A percentile compares a stretch with the other conserved stretches of the same genome.
Evolutionary conservation across 164 flowering plant genomes (phyloP).

Genomic region (Litsea cubeba): DNA sequence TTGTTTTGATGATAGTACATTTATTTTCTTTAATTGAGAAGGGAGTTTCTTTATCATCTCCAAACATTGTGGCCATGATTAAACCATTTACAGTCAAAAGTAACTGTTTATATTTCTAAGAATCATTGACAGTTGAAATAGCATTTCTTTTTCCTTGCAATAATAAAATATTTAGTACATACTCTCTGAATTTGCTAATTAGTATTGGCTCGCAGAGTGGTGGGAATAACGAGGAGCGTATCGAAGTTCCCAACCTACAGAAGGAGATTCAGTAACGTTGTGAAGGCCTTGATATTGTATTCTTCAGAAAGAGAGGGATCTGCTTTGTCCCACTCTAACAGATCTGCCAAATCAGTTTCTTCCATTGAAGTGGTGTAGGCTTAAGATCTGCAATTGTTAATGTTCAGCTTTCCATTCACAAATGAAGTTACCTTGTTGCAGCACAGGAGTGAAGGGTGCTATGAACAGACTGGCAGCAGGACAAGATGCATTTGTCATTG

Average conservation of each 20-base stretch:
- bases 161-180: not conserved
- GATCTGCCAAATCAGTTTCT: constrained; percentile 22
- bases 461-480: not conserved
- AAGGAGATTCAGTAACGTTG: constrained; percentile 56
- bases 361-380: constrained; percentile 21
- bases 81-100: too few species aligned
- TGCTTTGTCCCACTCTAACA: constrained; percentile 15
- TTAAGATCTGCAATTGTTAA: not conserved
- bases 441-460: not conserved
- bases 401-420: not conserved
- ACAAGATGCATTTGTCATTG: not conserved
- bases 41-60: too few species aligned
- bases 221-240: constrained; percentile 58
- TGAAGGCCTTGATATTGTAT: constrained; percentile 46
- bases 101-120: too few species aligned
- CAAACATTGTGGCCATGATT: too few species aligned
- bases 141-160: not conserved
- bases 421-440: not conserved
- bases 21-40: too few species aligned
- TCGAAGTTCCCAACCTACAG: constrained; percentile 82
- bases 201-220: constrained; percentile 47
- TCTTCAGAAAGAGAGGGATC: constrained; percentile 28
- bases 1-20: too few species aligned
- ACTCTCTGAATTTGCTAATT: constrained; percentile 1
- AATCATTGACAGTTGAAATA: not conserved